Conservation (phyloP, 257 asterid genomes). For the Solanum piurae region DNA sequence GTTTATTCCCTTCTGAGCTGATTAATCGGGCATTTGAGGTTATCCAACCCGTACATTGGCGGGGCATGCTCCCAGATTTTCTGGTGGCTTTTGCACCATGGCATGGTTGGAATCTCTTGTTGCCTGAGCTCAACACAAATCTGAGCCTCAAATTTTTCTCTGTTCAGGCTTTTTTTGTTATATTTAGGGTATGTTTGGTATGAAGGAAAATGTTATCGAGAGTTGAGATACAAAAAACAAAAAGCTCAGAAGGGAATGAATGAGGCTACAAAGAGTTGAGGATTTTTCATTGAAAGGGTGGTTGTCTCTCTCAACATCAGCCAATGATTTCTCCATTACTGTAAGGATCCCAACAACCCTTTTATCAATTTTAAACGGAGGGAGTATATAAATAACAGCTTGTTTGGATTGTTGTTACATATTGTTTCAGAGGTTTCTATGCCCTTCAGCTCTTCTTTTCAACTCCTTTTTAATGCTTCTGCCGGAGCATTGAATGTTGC, state of each 20-base stretch:
- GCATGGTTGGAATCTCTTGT: not conserved
- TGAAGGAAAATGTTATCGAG: not conserved
- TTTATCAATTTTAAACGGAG: not conserved
- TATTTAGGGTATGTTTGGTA: not conserved
- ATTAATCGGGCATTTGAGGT: not conserved
- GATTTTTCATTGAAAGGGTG: conserved; percentile 25
- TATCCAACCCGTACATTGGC: not conserved
- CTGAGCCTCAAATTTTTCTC: not conserved
- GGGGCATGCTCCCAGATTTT: not conserved
- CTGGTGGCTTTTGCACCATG: conserved; percentile 5
- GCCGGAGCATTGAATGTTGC: not conserved
- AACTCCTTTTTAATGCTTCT: not conserved
- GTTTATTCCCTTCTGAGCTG: not conserved
- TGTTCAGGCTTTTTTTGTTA: not conserved
- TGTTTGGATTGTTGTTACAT: not conserved
- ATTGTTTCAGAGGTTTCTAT: not conserved
- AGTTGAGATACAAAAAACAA: not conserved
- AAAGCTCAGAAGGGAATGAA: not conserved
- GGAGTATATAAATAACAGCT: not conserved
- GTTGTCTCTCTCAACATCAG: conserved; percentile 37
- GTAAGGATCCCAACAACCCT: conserved; percentile 8
- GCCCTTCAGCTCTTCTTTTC: not conserved
- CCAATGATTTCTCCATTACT: conserved; percentile 3
- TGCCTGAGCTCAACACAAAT: not conserved
- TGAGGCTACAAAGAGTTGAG: not conserved